phyloP scores from a whole-genome alignment of 768 basidiomycete genomes.

The Boletus speciosus region DNA sequence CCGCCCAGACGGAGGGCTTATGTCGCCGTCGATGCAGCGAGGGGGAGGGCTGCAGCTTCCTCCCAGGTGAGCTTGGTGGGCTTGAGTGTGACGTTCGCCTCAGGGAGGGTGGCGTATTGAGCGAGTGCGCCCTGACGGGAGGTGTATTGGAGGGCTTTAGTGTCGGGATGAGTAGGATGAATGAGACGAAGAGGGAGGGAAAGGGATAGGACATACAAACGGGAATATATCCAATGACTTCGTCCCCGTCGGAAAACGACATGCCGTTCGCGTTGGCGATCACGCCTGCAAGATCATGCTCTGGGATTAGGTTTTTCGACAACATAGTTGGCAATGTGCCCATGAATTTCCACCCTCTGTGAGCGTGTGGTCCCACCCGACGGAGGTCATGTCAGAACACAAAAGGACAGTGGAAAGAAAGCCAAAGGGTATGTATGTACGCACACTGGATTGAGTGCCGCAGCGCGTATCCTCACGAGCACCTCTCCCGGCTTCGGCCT shows the following conservation, averaged over 20 bases:
- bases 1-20: conserved; percentile 48
- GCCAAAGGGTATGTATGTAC: conserved; percentile 9
- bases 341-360: conserved; percentile 62
- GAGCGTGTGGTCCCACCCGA: background rate
- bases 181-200: background rate
- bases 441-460: conserved; percentile 68
- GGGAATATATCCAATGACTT: conserved; percentile 57
- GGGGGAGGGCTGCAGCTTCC: conserved; percentile 58
- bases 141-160: conserved; percentile 28
- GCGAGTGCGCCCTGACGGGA: conserved; percentile 54
- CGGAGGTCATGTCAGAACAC: background rate
- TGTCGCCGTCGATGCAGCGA: conserved; percentile 59
- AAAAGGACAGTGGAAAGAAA: background rate
- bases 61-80: conserved; percentile 50
- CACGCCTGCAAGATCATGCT: conserved; percentile 61
- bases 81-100: conserved; percentile 35
- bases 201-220: conserved; percentile 25
- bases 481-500: conserved; percentile 40
- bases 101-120: conserved; percentile 52
- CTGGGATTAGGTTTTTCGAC: conserved; percentile 36
- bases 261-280: conserved; percentile 54
- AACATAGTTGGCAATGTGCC: conserved; percentile 44
- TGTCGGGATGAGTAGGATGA: no score
- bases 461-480: conserved; percentile 49
- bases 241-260: conserved; percentile 54